These are phyloP conservation scores for Boletellus ananas DNA, from an alignment of 768 basidiomycete genomes.

Conservation along the genomic window DNA sequence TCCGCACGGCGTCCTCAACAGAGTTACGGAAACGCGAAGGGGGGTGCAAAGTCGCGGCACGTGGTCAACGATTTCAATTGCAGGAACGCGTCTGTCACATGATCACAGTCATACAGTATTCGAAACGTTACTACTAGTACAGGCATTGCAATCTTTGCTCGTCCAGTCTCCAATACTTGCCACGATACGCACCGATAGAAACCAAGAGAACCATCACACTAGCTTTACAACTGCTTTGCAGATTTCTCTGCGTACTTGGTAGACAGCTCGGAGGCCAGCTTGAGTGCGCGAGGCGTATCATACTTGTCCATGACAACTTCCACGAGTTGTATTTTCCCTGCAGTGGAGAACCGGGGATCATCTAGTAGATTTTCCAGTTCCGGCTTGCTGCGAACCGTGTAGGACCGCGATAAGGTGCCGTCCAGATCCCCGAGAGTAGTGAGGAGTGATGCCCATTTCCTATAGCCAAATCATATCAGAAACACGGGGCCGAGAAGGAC, in stretches of 20 bases:
- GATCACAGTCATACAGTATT: not conserved
- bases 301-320: slow-evolving; percentile 72
- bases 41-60: not conserved
- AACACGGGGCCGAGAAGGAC: not conserved
- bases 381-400: slow-evolving; percentile 60
- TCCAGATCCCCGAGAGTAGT: slow-evolving; percentile 51
- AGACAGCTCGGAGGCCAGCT: slow-evolving; percentile 44
- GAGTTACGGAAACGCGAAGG: not conserved
- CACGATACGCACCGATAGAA: not conserved
- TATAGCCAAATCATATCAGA: slow-evolving; percentile 7
- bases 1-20: not conserved
- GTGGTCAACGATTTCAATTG: not conserved
- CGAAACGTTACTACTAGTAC: not conserved
- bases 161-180: not conserved
- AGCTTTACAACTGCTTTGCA: slow-evolving; percentile 15
- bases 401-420: slow-evolving; percentile 51
- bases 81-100: slow-evolving; percentile 23
- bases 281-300: slow-evolving; percentile 68
- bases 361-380: slow-evolving; percentile 69
- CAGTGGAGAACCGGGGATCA: slow-evolving; percentile 54
- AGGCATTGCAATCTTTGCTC: not conserved
- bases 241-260: slow-evolving; percentile 13
- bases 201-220: not conserved
- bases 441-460: slow-evolving; percentile 67
- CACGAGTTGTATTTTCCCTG: slow-evolving; percentile 71